These are phyloP conservation scores for Coniochaeta sp. DNA, from an alignment of 2,329 filamentous ascomycete genomes.

Conservation along the genomic window DNA sequence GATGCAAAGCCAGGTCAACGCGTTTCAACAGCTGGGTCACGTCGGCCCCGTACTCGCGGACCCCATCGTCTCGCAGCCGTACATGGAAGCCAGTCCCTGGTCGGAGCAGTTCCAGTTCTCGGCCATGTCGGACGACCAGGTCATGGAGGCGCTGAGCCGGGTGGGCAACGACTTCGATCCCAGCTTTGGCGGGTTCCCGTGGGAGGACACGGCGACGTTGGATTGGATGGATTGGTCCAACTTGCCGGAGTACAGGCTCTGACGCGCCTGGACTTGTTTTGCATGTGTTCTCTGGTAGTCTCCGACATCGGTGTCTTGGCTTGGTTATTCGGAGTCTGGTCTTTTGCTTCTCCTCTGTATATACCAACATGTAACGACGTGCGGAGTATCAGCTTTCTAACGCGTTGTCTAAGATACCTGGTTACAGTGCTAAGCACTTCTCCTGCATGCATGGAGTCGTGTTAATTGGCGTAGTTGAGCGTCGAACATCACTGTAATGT, in stretches of 20 bases:
- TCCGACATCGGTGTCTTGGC: not conserved
- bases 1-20: slow-evolving; percentile 5
- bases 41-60: slow-evolving; percentile 13
- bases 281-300: too few species aligned
- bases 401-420: too few species aligned
- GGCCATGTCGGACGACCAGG: slow-evolving; percentile 62
- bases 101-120: slow-evolving; percentile 53
- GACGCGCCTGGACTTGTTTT: not conserved
- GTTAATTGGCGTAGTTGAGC: too few species aligned
- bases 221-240: slow-evolving; percentile 48
- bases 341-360: not conserved
- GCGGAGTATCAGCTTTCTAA: not conserved
- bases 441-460: too few species aligned
- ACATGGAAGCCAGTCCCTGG: slow-evolving; percentile 27
- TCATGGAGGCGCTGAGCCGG: slow-evolving; percentile 57
- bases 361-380: not conserved
- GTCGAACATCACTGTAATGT: too few species aligned
- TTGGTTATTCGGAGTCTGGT: not conserved
- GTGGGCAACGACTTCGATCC: slow-evolving; percentile 52
- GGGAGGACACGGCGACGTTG: slow-evolving; percentile 51
- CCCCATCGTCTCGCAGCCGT: slow-evolving; percentile 15
- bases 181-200: slow-evolving; percentile 45
- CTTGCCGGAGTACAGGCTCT: slow-evolving; percentile 30
- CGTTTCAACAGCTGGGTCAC: slow-evolving; percentile 5
- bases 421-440: too few species aligned